These are phyloP conservation scores for Colletotrichum sp. DNA, from an alignment of 2,329 filamentous ascomycete species.

Conservation along the genomic window DNA sequence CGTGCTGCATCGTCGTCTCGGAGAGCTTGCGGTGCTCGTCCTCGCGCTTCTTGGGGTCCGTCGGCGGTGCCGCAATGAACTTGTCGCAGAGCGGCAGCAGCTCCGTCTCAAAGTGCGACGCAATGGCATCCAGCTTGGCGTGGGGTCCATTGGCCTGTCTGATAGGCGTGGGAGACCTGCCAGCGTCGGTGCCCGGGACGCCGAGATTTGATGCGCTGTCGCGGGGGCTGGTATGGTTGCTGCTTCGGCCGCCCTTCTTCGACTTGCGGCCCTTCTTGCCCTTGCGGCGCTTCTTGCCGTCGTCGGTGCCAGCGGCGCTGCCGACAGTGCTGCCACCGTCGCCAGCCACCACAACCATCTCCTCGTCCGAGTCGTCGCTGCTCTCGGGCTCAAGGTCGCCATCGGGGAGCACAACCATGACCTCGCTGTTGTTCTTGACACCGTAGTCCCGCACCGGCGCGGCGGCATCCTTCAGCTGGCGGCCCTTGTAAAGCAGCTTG, in stretches of 20 bases:
- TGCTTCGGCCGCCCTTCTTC: constrained; percentile 37
- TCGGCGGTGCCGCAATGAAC: constrained; percentile 67
- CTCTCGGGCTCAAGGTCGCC: constrained; percentile 41
- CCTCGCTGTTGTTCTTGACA: constrained; percentile 64
- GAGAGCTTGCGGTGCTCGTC: constrained; percentile 78
- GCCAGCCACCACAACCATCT: constrained; percentile 54
- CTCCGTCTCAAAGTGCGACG: constrained; percentile 65
- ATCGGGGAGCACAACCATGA: constrained; percentile 55
- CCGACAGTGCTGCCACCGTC: constrained; percentile 30
- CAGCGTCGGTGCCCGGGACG: constrained; percentile 34
- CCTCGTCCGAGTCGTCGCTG: constrained; percentile 43
- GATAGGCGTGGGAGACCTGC: constrained; percentile 43
- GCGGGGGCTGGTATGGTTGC: constrained; percentile 40
- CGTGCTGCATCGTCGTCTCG: constrained; percentile 78
- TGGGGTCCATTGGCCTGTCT: constrained; percentile 42
- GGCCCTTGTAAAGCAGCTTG: constrained; percentile 77
- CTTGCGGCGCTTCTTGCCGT: constrained; percentile 39
- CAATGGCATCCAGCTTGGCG: constrained; percentile 71
- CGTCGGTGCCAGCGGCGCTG: constrained; percentile 26
- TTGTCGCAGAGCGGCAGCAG: constrained; percentile 69
- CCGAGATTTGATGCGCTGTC: constrained; percentile 45
- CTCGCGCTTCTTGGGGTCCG: constrained; percentile 68
- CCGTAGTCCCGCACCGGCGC: constrained; percentile 64
- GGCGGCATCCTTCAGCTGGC: constrained; percentile 68
- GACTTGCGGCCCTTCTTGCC: constrained; percentile 37